Evolutionary conservation across 441 rosid genomes (phyloP).

Genomic region (Erysimum pusillum): DNA sequence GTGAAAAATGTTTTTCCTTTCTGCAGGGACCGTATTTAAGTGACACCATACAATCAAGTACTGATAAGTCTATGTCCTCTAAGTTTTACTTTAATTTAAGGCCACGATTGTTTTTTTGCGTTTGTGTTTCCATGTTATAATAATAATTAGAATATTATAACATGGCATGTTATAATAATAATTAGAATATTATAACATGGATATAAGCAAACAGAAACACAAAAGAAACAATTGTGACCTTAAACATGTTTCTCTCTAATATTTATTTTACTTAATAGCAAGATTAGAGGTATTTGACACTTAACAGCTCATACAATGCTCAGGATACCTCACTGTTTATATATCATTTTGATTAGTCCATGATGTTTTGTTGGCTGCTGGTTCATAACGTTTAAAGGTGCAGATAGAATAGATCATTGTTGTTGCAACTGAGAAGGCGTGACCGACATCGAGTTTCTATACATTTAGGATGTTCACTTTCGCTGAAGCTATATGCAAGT

Average conservation of each 20-base stretch:
- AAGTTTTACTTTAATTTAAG: conserved; percentile 2
- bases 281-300: conserved; percentile 19
- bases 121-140: neutral
- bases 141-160: conserved; percentile 1
- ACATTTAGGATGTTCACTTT: conserved; percentile 16
- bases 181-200: conserved; percentile 14
- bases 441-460: conserved; percentile 8
- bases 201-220: conserved; percentile 12
- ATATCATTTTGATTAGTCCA: conserved; percentile 24
- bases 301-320: conserved; percentile 16
- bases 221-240: conserved; percentile 1
- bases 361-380: conserved; percentile 22
- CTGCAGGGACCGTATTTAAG: conserved; percentile 7
- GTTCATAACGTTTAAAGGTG: neutral
- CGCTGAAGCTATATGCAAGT: conserved; percentile 11
- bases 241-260: conserved; percentile 1
- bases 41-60: conserved; percentile 20
- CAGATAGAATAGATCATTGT: conserved; percentile 8
- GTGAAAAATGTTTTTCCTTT: conserved; percentile 4
- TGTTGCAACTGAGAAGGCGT: conserved; percentile 20
- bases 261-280: neutral
- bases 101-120: conserved; percentile 4
- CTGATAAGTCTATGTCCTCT: conserved; percentile 9
- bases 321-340: conserved; percentile 8
- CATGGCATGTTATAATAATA: neutral